Evolutionary conservation across 192 early-diverging fungal species (phyloP).

Genomic region (Powellomyces hirtus): DNA sequence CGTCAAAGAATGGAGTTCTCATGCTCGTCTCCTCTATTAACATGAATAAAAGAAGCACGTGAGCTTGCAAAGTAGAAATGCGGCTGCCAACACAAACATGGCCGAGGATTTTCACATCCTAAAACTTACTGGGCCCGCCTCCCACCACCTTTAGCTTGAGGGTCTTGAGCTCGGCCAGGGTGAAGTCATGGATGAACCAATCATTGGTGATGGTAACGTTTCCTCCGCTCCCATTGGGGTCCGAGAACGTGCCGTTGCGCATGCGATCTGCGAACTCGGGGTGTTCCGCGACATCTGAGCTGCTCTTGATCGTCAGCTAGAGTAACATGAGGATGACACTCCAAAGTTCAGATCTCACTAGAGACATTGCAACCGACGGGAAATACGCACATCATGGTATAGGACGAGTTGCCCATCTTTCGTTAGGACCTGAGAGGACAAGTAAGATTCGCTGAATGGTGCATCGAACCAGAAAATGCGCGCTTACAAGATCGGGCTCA

Average conservation of each 20-base stretch:
- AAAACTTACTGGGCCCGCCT: too few species aligned
- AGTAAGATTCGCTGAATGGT: background rate
- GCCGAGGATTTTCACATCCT: too few species aligned
- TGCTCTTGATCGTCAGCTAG: background rate
- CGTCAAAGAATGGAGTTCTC: conserved; percentile 10
- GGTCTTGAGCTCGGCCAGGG: background rate
- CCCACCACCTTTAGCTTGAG: conserved; percentile 8
- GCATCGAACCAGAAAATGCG: background rate
- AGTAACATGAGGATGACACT: background rate
- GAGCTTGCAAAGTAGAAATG: too few species aligned
- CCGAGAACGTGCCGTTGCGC: conserved; percentile 1
- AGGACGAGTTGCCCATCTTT: conserved; percentile 11
- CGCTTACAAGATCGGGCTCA: conserved; percentile 7
- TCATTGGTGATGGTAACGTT: conserved; percentile 11
- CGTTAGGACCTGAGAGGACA: background rate
- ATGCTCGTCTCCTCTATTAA: background rate
- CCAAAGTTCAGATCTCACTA: too few species aligned
- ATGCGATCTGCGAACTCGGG: conserved; percentile 7
- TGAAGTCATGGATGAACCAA: conserved; percentile 18
- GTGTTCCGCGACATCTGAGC: conserved; percentile 3
- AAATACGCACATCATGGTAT: conserved; percentile 20
- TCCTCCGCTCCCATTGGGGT: conserved; percentile 1
- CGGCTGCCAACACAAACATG: too few species aligned
- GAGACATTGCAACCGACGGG: too few species aligned
- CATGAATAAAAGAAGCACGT: too few species aligned